These are phyloP conservation scores for Tuber microsphaerosporum DNA, from an alignment of 495 filamentous ascomycete species.

Conservation along the genomic window DNA sequence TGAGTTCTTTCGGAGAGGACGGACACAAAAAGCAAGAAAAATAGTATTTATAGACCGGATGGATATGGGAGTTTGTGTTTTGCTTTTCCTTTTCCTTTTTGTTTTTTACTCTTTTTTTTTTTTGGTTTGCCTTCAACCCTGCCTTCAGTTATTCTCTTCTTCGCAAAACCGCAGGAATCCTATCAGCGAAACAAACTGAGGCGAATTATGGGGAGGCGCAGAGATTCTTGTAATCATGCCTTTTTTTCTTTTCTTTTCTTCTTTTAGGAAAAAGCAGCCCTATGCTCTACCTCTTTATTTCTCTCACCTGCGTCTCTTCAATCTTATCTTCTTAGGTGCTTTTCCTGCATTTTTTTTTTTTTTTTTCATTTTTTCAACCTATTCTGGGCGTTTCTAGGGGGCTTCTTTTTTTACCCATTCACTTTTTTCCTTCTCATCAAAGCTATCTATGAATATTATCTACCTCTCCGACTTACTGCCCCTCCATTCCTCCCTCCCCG, in stretches of 20 bases:
- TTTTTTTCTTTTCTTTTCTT: neutral
- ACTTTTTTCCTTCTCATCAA: neutral
- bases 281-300: neutral
- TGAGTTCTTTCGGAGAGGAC: neutral
- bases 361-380: neutral
- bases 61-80: constrained; percentile 24
- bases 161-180: neutral
- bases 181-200: neutral
- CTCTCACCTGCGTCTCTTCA: neutral
- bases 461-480: neutral
- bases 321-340: neutral
- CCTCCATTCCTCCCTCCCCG: neutral
- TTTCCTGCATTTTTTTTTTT: neutral
- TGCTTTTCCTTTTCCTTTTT: constrained; percentile 23
- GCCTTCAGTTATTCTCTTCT: constrained; percentile 32
- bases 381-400: constrained; percentile 1
- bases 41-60: constrained; percentile 18
- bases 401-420: neutral
- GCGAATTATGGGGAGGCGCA: neutral
- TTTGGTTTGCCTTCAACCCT: constrained; percentile 25
- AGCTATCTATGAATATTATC: neutral
- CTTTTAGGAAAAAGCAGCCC: neutral
- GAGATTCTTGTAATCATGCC: neutral
- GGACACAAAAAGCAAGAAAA: neutral
- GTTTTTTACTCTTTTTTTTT: constrained; percentile 12